Conservation (phyloP, 2,329 filamentous ascomycete species). For the Didymella pomorum region DNA sequence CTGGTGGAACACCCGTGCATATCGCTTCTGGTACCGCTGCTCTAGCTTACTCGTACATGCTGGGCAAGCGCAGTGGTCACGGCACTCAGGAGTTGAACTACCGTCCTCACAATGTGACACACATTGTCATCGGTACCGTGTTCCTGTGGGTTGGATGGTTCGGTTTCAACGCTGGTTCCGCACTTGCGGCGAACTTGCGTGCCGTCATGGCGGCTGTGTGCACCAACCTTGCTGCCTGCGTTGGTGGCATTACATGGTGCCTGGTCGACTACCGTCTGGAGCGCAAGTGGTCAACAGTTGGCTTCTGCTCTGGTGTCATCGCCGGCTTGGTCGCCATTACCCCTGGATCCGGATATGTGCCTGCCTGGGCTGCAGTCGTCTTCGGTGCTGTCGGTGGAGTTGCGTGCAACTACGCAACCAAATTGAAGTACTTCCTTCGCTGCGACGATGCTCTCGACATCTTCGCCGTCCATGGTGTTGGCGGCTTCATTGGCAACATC, state of each 20-base stretch:
- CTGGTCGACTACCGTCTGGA: slow-evolving; percentile 88
- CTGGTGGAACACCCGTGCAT: slow-evolving; percentile 89
- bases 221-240: slow-evolving; percentile 83
- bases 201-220: slow-evolving; percentile 87
- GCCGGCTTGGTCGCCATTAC: slow-evolving; percentile 89
- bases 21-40: slow-evolving; percentile 84
- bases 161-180: slow-evolving; percentile 90
- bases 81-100: slow-evolving; percentile 90
- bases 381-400: slow-evolving; percentile 79
- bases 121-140: slow-evolving; percentile 90
- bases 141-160: slow-evolving; percentile 98
- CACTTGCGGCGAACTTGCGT: slow-evolving; percentile 80
- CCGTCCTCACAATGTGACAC: slow-evolving; percentile 89
- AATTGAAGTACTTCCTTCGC: slow-evolving; percentile 82
- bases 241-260: slow-evolving; percentile 89
- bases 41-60: slow-evolving; percentile 88
- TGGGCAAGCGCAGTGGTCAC: slow-evolving; percentile 84
- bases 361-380: slow-evolving; percentile 82
- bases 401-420: slow-evolving; percentile 88
- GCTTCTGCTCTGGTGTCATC: slow-evolving; percentile 90
- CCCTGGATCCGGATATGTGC: slow-evolving; percentile 85
- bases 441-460: slow-evolving; percentile 88
- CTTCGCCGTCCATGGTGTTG: slow-evolving; percentile 67
- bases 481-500: slow-evolving; percentile 66
- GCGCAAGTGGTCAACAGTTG: slow-evolving; percentile 90